Evolutionary conservation across 139 green algal genomes (phyloP).

Genomic region (Chlorella sorokiniana): DNA sequence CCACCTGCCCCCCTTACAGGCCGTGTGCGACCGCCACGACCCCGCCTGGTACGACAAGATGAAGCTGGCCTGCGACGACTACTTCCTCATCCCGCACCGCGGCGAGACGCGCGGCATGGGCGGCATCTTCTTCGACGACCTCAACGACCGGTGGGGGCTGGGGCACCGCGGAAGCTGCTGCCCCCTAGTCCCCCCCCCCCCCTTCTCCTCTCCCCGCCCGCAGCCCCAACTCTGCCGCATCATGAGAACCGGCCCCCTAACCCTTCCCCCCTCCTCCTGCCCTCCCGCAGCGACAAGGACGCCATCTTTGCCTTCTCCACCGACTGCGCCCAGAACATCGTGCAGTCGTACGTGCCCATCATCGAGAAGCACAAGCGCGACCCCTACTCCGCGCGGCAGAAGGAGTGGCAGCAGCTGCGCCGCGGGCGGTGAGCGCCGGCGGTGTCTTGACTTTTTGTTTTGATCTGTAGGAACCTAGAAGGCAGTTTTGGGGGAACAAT

Average conservation of each 20-base stretch:
- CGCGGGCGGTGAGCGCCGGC: conserved; percentile 47
- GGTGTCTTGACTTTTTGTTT: not conserved
- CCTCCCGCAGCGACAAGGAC: conserved; percentile 65
- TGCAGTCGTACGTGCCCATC: conserved; percentile 89
- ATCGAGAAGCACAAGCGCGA: conserved; percentile 92
- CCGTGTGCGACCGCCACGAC: conserved; percentile 95
- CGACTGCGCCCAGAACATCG: conserved; percentile 77
- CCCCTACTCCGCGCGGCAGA: conserved; percentile 86
- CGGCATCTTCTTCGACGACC: conserved; percentile 99
- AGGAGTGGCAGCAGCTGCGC: conserved; percentile 95
- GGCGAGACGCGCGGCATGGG: conserved; percentile 87
- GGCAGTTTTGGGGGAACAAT: not conserved
- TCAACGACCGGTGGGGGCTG: conserved; percentile 77
- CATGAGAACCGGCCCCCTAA: not conserved
- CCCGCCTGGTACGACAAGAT: conserved; percentile 91
- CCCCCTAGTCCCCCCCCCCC: not conserved
- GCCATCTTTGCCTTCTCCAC: conserved; percentile 80
- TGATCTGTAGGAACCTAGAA: not conserved
- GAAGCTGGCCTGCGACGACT: conserved; percentile 97
- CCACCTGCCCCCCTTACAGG: conserved; percentile 31
- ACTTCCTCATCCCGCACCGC: conserved; percentile 97
- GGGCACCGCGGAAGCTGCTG: not conserved
- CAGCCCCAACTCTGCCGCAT: not conserved
- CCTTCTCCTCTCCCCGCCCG: not conserved
- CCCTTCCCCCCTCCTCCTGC: not conserved